Evolutionary conservation across 352 stramenopile genomes (phyloP).

Genomic region (Pythium grandisporangium): DNA sequence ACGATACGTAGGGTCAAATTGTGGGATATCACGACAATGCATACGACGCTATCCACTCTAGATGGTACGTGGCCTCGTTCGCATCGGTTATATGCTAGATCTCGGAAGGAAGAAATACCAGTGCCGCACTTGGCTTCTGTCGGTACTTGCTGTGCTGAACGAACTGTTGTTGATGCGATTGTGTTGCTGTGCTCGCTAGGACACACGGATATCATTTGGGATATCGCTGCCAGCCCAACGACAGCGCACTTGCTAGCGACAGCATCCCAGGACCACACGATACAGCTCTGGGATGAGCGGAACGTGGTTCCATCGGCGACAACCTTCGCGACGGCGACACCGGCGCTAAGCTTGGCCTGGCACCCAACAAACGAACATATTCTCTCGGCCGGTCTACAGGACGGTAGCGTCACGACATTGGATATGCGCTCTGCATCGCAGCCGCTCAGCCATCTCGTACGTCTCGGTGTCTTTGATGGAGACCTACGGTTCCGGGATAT

Average conservation of each 20-base stretch:
- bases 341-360: constrained; percentile 61
- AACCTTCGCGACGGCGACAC: constrained; percentile 22
- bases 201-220: constrained; percentile 71
- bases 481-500: no score
- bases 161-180: no score
- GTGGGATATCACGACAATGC: constrained; percentile 49
- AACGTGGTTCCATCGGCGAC: constrained; percentile 20
- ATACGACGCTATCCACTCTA: constrained; percentile 39
- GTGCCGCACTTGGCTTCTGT: no score
- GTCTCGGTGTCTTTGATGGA: no score
- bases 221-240: constrained; percentile 35
- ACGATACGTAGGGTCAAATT: constrained; percentile 80
- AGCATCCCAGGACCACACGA: constrained; percentile 54
- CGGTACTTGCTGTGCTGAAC: no score
- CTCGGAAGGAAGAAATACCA: no score
- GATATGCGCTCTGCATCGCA: constrained; percentile 38
- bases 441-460: constrained; percentile 34
- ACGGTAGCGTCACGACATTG: constrained; percentile 57
- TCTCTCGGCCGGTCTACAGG: constrained; percentile 50
- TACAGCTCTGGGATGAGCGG: constrained; percentile 72
- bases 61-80: constrained; percentile 27
- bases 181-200: constrained; percentile 20
- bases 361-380: constrained; percentile 48
- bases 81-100: no score
- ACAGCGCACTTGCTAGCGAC: constrained; percentile 38